Conservation (phyloP, 106 monocot species). For the Dioscorea alata region DNA sequence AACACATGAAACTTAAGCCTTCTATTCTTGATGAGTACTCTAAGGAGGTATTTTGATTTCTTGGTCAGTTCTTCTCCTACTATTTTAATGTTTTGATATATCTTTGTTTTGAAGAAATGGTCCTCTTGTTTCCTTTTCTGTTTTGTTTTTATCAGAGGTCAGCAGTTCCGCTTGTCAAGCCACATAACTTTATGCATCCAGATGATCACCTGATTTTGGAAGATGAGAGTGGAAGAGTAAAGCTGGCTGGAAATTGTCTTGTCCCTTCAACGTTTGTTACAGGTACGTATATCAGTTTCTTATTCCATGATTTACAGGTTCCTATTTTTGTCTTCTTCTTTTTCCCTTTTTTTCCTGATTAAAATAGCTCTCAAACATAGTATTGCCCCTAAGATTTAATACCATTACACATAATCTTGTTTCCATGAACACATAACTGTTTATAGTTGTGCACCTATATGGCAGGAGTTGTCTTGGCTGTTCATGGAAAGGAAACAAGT, state of each 20-base stretch:
- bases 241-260: slow-evolving; percentile 59
- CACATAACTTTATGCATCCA: slow-evolving; percentile 92
- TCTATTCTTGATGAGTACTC: slow-evolving; percentile 90
- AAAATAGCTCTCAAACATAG: too few species aligned
- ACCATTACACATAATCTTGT: too few species aligned
- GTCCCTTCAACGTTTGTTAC: slow-evolving; percentile 65
- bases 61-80: not conserved
- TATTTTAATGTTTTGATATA: not conserved
- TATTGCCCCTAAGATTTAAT: too few species aligned
- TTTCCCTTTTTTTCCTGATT: not conserved
- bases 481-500: slow-evolving; percentile 89
- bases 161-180: slow-evolving; percentile 76
- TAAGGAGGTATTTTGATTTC: slow-evolving; percentile 64
- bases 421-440: too few species aligned
- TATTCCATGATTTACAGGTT: not conserved
- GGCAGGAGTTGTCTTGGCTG: slow-evolving; percentile 71
- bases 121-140: not conserved
- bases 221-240: slow-evolving; percentile 98
- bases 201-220: slow-evolving; percentile 97
- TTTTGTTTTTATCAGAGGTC: slow-evolving; percentile 60
- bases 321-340: not conserved
- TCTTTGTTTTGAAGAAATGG: too few species aligned
- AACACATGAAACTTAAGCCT: slow-evolving; percentile 99
- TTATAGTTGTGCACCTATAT: not conserved
- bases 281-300: slow-evolving; percentile 26